Evolutionary conservation across 768 basidiomycete species (phyloP).

Genomic region (Collybia nuda): DNA sequence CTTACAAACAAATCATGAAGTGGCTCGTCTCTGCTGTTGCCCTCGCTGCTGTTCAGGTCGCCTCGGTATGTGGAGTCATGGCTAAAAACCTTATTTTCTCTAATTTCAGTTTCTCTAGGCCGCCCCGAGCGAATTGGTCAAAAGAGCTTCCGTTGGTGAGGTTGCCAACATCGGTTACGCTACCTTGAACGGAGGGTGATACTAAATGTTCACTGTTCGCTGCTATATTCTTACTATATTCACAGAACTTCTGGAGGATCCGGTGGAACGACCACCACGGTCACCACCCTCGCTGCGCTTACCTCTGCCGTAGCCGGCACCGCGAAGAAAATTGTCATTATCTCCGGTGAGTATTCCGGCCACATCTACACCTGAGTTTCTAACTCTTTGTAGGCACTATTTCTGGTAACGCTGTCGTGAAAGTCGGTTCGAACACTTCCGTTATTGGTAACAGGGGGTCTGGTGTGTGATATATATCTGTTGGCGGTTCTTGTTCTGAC

Average conservation of each 20-base stretch:
- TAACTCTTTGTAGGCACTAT: slow-evolving; percentile 31
- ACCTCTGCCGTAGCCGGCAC: slow-evolving; percentile 35
- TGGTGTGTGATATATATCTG: slow-evolving; percentile 21
- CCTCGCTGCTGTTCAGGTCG: slow-evolving; percentile 27
- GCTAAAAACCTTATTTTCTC: background rate
- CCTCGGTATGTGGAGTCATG: slow-evolving; percentile 19
- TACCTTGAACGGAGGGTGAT: slow-evolving; percentile 28
- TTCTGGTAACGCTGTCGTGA: slow-evolving; percentile 40
- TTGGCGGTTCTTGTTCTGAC: background rate
- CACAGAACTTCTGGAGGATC: slow-evolving; percentile 39
- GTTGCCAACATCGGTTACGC: slow-evolving; percentile 37
- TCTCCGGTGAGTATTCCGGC: slow-evolving; percentile 27
- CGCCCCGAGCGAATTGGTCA: slow-evolving; percentile 3
- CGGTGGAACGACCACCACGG: slow-evolving; percentile 40
- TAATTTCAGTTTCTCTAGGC: slow-evolving; percentile 4
- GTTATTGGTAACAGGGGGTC: slow-evolving; percentile 41
- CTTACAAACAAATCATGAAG: slow-evolving; percentile 23
- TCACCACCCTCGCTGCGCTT: slow-evolving; percentile 36
- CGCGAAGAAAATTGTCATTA: slow-evolving; percentile 41
- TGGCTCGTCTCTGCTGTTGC: slow-evolving; percentile 30
- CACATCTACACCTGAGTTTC: no score
- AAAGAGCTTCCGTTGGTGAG: slow-evolving; percentile 30
- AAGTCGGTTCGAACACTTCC: slow-evolving; percentile 43
- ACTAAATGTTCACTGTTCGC: background rate
- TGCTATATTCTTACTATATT: background rate